A percentile compares a stretch with the other conserved stretches of the same genome.
phyloP scores from a whole-genome alignment of 805 yeast genomes.

The Wickerhamiella occidentalis region DNA sequence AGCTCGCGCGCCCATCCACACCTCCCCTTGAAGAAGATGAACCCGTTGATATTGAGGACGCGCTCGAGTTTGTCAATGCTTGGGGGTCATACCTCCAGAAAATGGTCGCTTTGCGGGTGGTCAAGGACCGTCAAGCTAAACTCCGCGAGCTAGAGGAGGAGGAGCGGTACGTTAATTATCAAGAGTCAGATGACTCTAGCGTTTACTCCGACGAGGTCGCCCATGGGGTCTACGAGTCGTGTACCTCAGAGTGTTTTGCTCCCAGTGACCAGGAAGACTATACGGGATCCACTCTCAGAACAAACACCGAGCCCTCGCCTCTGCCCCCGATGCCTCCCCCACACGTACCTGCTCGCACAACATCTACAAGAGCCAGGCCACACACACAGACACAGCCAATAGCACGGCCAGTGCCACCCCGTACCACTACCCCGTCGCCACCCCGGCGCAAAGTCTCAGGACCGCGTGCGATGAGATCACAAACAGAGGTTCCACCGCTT shows the following conservation, averaged over 20 bases:
- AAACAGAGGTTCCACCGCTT: conserved; percentile 1
- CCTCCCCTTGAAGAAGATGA: neutral
- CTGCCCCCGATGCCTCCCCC: neutral
- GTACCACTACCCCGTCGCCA: neutral
- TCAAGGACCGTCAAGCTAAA: conserved; percentile 20
- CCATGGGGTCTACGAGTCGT: conserved; percentile 5
- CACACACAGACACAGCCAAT: neutral
- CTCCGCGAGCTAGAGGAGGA: conserved; percentile 4
- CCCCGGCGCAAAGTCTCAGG: conserved; percentile 2
- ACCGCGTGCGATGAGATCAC: conserved; percentile 5
- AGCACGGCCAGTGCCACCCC: neutral
- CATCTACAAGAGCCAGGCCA: neutral
- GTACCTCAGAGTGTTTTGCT: conserved; percentile 9
- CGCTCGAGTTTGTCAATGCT: conserved; percentile 24
- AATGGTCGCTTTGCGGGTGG: conserved; percentile 26
- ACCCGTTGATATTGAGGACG: conserved; percentile 21
- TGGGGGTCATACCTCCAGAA: conserved; percentile 26
- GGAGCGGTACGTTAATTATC: conserved; percentile 12
- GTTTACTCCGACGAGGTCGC: neutral
- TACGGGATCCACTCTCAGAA: neutral
- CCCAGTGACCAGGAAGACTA: neutral
- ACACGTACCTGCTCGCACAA: neutral
- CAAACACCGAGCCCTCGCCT: neutral
- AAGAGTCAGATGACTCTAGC: conserved; percentile 8
- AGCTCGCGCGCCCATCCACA: neutral